phyloP scores from a whole-genome alignment of 768 basidiomycete genomes.

The Termitomyces bulborhizus region DNA sequence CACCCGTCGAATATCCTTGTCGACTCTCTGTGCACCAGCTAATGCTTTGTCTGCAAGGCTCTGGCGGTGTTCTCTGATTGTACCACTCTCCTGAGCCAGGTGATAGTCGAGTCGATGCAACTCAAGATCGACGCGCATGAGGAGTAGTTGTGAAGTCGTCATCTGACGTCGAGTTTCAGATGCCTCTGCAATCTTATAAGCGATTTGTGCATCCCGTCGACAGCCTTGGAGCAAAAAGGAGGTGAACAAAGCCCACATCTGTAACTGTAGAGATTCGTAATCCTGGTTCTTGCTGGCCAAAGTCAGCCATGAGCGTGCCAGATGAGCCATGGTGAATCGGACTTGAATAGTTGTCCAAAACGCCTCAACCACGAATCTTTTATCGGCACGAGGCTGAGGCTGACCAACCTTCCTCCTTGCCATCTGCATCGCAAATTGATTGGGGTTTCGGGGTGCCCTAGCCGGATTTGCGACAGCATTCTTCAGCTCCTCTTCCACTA shows the following conservation, averaged over 20 bases:
- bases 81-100: slow-evolving; percentile 23
- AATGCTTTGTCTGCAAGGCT: slow-evolving; percentile 17
- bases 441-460: slow-evolving; percentile 32
- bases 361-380: slow-evolving; percentile 55
- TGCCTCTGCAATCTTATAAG: slow-evolving; percentile 37
- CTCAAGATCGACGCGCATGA: slow-evolving; percentile 42
- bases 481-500: slow-evolving; percentile 44
- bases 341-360: slow-evolving; percentile 49
- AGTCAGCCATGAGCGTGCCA: slow-evolving; percentile 37
- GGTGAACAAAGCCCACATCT: slow-evolving; percentile 41
- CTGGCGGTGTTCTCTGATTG: slow-evolving; percentile 16
- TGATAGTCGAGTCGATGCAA: slow-evolving; percentile 41
- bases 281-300: slow-evolving; percentile 14
- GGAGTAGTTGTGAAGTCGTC: slow-evolving; percentile 35
- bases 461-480: slow-evolving; percentile 23
- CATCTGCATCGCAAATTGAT: slow-evolving; percentile 44
- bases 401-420: slow-evolving; percentile 51
- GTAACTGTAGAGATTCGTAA: slow-evolving; percentile 22
- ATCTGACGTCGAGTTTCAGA: slow-evolving; percentile 51
- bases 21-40: slow-evolving; percentile 6
- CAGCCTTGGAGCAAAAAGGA: slow-evolving; percentile 43
- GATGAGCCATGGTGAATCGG: slow-evolving; percentile 41
- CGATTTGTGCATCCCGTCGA: slow-evolving; percentile 37
- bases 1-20: slow-evolving; percentile 9
- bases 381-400: slow-evolving; percentile 51